phyloP scores from a whole-genome alignment of 2,329 filamentous ascomycete species.

The Beauveria varroae region DNA sequence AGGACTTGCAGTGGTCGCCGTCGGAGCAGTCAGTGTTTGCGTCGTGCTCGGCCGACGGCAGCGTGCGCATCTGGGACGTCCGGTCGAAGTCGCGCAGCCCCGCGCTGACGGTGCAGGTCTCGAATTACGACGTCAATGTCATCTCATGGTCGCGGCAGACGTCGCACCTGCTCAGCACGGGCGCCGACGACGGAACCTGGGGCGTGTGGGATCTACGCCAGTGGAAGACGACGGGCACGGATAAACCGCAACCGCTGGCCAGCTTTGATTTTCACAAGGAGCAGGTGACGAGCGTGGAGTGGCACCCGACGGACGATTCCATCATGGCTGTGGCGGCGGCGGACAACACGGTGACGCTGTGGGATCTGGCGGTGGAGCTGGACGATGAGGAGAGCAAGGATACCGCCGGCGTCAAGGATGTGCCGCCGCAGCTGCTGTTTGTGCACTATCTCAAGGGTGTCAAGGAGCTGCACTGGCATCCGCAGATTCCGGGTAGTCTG shows the following conservation, averaged over 20 bases:
- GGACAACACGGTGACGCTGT: conserved; percentile 89
- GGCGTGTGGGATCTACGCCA: conserved; percentile 92
- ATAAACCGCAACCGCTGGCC: conserved; percentile 73
- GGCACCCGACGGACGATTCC: conserved; percentile 95
- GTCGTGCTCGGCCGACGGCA: conserved; percentile 88
- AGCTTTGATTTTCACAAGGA: conserved; percentile 94
- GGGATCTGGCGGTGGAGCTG: conserved; percentile 93
- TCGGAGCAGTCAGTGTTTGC: conserved; percentile 90
- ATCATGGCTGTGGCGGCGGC: conserved; percentile 88
- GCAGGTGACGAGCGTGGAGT: conserved; percentile 92
- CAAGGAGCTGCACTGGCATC: conserved; percentile 97
- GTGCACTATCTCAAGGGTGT: conserved; percentile 93
- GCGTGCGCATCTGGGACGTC: conserved; percentile 92
- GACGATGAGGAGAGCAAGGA: conserved; percentile 96
- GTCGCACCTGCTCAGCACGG: conserved; percentile 81
- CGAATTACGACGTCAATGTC: conserved; percentile 84
- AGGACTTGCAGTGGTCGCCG: conserved; percentile 96
- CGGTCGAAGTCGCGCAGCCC: conserved; percentile 82
- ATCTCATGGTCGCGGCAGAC: conserved; percentile 92
- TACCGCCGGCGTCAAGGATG: conserved; percentile 77
- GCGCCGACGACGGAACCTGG: conserved; percentile 90
- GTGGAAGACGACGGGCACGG: conserved; percentile 61
- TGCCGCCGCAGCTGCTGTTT: conserved; percentile 90
- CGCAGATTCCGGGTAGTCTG: conserved; percentile 83
- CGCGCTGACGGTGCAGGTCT: conserved; percentile 81